These are phyloP conservation scores for cucumber (Cucumis sativus) DNA, from an alignment of 306 rosid genomes.

Conservation along the genomic window DNA sequence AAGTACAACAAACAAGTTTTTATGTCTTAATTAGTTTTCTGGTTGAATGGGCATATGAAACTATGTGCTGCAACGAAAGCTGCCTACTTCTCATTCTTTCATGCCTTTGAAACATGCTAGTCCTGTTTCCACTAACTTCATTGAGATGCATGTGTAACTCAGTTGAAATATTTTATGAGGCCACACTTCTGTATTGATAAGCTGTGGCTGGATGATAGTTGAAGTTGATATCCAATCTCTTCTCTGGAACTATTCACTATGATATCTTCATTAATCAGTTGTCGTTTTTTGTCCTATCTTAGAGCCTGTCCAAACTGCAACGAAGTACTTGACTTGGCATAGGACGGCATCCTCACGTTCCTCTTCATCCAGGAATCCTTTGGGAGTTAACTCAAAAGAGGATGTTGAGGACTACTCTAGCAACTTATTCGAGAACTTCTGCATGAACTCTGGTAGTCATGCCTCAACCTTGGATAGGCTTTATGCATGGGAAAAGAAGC, in stretches of 20 bases:
- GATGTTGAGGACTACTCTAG: constrained; percentile 37
- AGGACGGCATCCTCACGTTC: constrained; percentile 76
- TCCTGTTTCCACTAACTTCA: background rate
- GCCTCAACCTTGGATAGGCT: constrained; percentile 95
- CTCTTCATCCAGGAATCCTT: constrained; percentile 72
- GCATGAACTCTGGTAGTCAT: constrained; percentile 90
- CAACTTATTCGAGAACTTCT: constrained; percentile 49
- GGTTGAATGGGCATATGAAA: background rate
- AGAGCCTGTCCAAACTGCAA: constrained; percentile 64
- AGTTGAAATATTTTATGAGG: background rate
- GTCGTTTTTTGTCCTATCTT: constrained; percentile 1
- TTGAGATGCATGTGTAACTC: background rate
- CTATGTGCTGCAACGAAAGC: background rate
- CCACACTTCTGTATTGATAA: background rate
- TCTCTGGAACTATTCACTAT: background rate
- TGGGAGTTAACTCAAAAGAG: constrained; percentile 57
- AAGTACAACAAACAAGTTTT: background rate
- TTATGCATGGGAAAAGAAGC: constrained; percentile 96
- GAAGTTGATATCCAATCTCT: background rate
- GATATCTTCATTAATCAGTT: constrained; percentile 3
- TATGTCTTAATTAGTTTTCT: background rate
- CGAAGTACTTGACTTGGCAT: constrained; percentile 82
- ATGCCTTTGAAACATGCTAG: background rate
- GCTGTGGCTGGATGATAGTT: background rate
- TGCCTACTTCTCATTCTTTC: background rate